These are phyloP conservation scores for Populus euphratica DNA, from an alignment of 345 rosid genomes.

Conservation along the genomic window DNA sequence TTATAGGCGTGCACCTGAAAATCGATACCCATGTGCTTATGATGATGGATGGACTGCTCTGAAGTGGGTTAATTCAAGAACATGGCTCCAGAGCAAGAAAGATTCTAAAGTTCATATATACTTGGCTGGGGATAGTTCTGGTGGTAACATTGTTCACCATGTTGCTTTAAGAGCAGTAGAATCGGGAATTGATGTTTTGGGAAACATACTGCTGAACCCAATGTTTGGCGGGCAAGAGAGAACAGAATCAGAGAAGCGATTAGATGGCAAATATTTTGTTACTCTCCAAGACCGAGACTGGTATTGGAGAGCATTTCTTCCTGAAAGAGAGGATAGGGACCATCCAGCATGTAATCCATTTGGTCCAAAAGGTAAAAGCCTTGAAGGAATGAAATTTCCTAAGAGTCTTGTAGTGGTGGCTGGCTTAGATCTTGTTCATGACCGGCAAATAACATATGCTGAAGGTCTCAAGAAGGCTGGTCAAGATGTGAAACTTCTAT, in stretches of 20 bases:
- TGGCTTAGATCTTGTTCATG: conserved; percentile 76
- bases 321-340: conserved; percentile 75
- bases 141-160: conserved; percentile 84
- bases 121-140: conserved; percentile 91
- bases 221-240: conserved; percentile 87
- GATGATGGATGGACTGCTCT: conserved; percentile 90
- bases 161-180: conserved; percentile 71
- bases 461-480: conserved; percentile 72
- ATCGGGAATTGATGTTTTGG: conserved; percentile 55
- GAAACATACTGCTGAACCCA: conserved; percentile 77
- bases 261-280: conserved; percentile 85
- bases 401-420: conserved; percentile 84
- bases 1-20: conserved; percentile 82
- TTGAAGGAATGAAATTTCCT: conserved; percentile 61
- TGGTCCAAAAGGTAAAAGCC: conserved; percentile 54
- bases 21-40: conserved; percentile 76
- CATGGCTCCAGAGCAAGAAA: conserved; percentile 70
- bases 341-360: conserved; percentile 90
- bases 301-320: conserved; percentile 92
- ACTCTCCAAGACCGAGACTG: conserved; percentile 71
- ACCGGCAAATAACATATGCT: conserved; percentile 75
- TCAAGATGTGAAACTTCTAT: conserved; percentile 62
- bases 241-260: conserved; percentile 67
- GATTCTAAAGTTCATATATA: conserved; percentile 70
- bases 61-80: conserved; percentile 65